Conservation (phyloP, 2,329 filamentous ascomycete genomes). For the Davidsoniella neocaledoniae region DNA sequence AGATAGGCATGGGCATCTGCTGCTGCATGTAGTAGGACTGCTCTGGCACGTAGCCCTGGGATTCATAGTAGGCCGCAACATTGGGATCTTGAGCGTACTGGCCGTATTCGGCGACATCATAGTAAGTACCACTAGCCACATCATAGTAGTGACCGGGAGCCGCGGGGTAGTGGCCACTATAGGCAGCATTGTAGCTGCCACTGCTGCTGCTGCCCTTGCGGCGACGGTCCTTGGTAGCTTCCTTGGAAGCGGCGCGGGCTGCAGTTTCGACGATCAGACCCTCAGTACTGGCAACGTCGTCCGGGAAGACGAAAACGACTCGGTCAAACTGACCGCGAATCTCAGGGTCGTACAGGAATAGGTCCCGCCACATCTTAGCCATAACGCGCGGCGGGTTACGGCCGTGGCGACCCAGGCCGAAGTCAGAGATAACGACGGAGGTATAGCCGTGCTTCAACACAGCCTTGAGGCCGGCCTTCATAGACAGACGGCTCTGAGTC, state of each 20-base stretch:
- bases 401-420: conserved; percentile 45
- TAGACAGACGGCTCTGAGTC: conserved; percentile 56
- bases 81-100: too few species aligned
- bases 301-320: conserved; percentile 49
- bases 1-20: too few species aligned
- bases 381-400: conserved; percentile 49
- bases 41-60: too few species aligned
- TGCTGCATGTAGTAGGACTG: too few species aligned
- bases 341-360: conserved; percentile 45
- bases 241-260: conserved; percentile 21
- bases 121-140: too few species aligned
- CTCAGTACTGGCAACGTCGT: conserved; percentile 35
- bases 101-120: too few species aligned
- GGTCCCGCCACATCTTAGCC: conserved; percentile 48
- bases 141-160: too few species aligned
- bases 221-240: conserved; percentile 26
- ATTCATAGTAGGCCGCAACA: too few species aligned
- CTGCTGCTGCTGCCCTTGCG: conserved; percentile 12
- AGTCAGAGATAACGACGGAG: conserved; percentile 45
- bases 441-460: conserved; percentile 43
- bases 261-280: conserved; percentile 31
- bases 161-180: too few species aligned
- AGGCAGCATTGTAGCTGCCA: conserved; percentile 16
- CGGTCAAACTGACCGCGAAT: conserved; percentile 44
- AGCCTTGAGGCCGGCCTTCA: conserved; percentile 53